Evolutionary conservation across 163 green algal genomes (phyloP).

Genomic region (Scenedesmus sp.): DNA sequence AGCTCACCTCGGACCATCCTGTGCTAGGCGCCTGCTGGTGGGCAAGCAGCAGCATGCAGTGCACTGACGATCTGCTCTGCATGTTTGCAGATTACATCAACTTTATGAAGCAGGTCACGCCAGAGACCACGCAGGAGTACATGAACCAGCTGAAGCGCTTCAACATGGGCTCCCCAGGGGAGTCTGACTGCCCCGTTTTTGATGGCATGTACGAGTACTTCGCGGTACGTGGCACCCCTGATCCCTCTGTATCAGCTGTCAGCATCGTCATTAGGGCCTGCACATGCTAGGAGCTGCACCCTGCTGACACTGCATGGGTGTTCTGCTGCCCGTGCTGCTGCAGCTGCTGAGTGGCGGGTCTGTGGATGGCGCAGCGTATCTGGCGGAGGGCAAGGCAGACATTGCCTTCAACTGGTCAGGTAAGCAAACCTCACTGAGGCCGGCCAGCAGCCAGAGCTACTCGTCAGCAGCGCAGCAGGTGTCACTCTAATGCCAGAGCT

Average conservation of each 20-base stretch:
- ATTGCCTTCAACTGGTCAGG: constrained; percentile 94
- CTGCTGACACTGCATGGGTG: background rate
- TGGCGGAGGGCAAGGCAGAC: constrained; percentile 82
- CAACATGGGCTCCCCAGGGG: constrained; percentile 92
- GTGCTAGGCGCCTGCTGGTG: constrained; percentile 9
- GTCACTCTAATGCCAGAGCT: background rate
- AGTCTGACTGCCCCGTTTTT: constrained; percentile 92
- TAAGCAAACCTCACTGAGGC: constrained; percentile 44
- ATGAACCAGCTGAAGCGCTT: constrained; percentile 92
- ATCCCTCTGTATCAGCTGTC: background rate
- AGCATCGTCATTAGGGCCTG: background rate
- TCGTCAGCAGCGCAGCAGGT: background rate
- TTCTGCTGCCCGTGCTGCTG: constrained; percentile 61
- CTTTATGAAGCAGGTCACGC: constrained; percentile 91
- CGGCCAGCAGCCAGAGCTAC: background rate
- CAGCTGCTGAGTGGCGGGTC: constrained; percentile 77
- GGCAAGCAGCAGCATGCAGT: background rate
- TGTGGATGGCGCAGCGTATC: constrained; percentile 79
- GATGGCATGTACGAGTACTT: constrained; percentile 96
- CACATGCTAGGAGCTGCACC: background rate
- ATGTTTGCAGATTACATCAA: constrained; percentile 91
- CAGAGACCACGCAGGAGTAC: constrained; percentile 94
- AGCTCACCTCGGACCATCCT: constrained; percentile 13
- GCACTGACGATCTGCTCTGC: background rate
- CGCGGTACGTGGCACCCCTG: constrained; percentile 48